A percentile compares a stretch with the other conserved stretches of the same genome.
Conservation (phyloP, 495 filamentous ascomycete genomes). For the Hypoxylon perforatum region DNA sequence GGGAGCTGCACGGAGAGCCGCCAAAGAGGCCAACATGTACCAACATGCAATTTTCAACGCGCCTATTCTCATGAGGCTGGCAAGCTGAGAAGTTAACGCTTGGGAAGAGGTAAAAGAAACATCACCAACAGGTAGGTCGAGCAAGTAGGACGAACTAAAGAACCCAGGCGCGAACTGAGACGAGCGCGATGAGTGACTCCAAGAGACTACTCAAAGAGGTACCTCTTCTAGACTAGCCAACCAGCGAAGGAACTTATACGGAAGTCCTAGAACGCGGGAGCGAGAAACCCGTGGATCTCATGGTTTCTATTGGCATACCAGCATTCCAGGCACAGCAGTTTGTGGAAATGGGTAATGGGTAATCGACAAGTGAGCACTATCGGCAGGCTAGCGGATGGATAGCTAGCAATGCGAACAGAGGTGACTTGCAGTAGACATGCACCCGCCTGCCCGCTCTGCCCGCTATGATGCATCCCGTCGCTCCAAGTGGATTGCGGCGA, state of each 20-base stretch:
- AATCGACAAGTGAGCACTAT: not conserved
- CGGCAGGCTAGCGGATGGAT: slow-evolving; percentile 12
- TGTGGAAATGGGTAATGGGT: slow-evolving; percentile 11
- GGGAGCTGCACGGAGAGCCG: slow-evolving; percentile 5
- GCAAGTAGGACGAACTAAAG: slow-evolving; percentile 14
- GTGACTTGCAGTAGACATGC: slow-evolving; percentile 36
- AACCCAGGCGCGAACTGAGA: slow-evolving; percentile 29
- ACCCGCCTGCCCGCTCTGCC: slow-evolving; percentile 7
- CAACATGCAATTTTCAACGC: slow-evolving; percentile 10
- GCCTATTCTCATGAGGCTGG: slow-evolving; percentile 12
- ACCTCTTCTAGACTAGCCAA: too few species aligned
- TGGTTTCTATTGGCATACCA: slow-evolving; percentile 1
- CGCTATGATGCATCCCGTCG: slow-evolving; percentile 32
- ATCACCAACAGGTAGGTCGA: slow-evolving; percentile 13
- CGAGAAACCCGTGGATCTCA: not conserved
- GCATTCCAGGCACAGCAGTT: slow-evolving; percentile 23
- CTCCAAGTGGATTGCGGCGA: slow-evolving; percentile 32
- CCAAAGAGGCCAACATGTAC: not conserved
- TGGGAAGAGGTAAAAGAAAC: not conserved
- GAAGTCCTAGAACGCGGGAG: slow-evolving; percentile 5
- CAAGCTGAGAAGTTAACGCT: slow-evolving; percentile 1
- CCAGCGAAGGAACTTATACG: slow-evolving; percentile 7
- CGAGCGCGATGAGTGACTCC: slow-evolving; percentile 27
- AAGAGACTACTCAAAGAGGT: slow-evolving; percentile 4
- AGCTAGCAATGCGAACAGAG: slow-evolving; percentile 32